Evolutionary conservation across 352 stramenopile species (phyloP), one percentile per base, ranked within the genome.

Genomic region (Pythium volutum): DNA sequence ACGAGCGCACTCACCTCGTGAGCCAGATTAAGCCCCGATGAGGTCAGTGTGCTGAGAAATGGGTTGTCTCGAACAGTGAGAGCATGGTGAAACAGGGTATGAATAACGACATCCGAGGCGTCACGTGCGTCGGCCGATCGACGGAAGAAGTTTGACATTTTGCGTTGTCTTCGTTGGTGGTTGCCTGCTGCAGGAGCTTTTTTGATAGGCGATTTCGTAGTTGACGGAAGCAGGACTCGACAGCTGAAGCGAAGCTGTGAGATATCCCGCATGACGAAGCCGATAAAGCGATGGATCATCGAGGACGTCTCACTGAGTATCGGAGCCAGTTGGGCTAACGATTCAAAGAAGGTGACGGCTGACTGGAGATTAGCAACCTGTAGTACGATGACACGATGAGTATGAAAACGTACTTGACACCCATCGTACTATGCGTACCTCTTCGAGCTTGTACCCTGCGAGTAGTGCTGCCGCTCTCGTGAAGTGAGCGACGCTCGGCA

Each of bases 61-160:
- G 23, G 34, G 22, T 34, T 27, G 51, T 52, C 33, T n/a, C 31
- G 12, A 16, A 11, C 31, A 12, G 23, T 36, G 18, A 82, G 15
- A 5, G 78, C 58, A 14, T 63, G 45, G 4, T 48, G 39, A n/a
- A 77, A 62, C 2, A 81, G 43, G 7, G 62, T 55, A 14, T 70
- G 58, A 3, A 76, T 27, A 26, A 67, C 63, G 2, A 71, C 38
- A 4, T 62, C 48, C 22, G 62, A 54, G 8, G 23, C 23, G 16
- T 70, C 63, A 8, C 43, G 41, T 12, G 27, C 63, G 48, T 66
- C 57, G 10, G 41, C 26, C 15, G 64, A 71, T 7, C 49, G 56
- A 29, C 64, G 51, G 25, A 70, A 70, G 9, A 70, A 29, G 29
- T 50, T 56, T 10, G 51, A 61, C 2, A 67, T 42, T 16, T 47